Conservation (phyloP, 768 basidiomycete genomes). For the Mycena rosella region DNA sequence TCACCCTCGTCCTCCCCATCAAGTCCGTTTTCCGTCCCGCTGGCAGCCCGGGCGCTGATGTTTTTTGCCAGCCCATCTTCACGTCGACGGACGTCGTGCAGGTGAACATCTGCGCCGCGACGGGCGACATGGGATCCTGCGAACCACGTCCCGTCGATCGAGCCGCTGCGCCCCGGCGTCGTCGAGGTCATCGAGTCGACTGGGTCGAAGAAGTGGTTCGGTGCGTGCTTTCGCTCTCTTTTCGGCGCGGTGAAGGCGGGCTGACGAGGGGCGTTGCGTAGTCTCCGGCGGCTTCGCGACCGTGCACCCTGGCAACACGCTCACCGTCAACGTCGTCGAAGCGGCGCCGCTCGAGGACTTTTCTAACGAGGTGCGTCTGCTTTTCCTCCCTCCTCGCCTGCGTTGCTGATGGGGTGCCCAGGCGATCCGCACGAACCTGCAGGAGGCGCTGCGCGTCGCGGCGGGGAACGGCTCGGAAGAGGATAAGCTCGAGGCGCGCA, state of each 20-base stretch:
- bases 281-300: constrained; percentile 98
- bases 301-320: constrained; percentile 95
- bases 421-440: constrained; percentile 91
- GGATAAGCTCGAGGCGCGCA: constrained; percentile 92
- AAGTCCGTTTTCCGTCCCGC: constrained; percentile 66
- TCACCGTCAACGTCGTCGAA: constrained; percentile 98
- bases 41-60: background rate
- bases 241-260: background rate
- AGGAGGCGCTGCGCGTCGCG: constrained; percentile 87
- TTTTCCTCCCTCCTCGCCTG: constrained; percentile 15
- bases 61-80: constrained; percentile 80
- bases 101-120: constrained; percentile 93
- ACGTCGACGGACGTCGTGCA: constrained; percentile 92
- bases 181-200: constrained; percentile 93
- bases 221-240: constrained; percentile 61
- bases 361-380: constrained; percentile 82
- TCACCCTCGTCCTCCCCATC: constrained; percentile 96
- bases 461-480: constrained; percentile 90
- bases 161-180: constrained; percentile 93
- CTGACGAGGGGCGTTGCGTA: constrained; percentile 47
- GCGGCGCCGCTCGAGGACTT: constrained; percentile 93
- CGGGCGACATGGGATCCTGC: constrained; percentile 99
- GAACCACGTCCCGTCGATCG: constrained; percentile 98
- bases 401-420: no score
- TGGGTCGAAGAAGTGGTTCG: constrained; percentile 95